Base-by-base conservation (phyloP, 176 grass and related monocot species). In the Puya raimondii region DNA sequence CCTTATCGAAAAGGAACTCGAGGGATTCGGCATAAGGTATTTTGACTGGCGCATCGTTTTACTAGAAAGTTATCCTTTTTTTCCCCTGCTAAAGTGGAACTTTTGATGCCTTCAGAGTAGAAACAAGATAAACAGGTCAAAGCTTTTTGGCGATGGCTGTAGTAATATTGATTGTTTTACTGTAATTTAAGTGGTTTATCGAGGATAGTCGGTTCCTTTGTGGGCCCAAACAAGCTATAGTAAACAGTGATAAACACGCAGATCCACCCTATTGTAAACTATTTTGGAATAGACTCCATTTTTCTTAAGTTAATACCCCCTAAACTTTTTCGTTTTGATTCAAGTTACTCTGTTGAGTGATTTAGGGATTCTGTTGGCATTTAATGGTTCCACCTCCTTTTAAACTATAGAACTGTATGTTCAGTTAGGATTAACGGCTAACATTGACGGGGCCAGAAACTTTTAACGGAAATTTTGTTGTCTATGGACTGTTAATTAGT, bases 1-100 rank as follows among this genome's bases (percentile, higher is more conserved):
- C 54, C 84, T 99, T 51, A 99, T 99, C 69, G 89, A 99, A 70
- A 99, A 99, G 77, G 94, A 93, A 73, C 89, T 99, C 1, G 89
- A 99, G 79, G 94, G 89, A 53, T 99, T 99, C 83, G 94, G 94
- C 59, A 99, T 99, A 72, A 85, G 94, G 94, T 99, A 78, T 69
- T 4, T 53, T 52, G 11, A 10, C 14, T 23, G 51, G 13, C 54
- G 3, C 27, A 29, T 33, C 22, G 10, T 71, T 23, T 15, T 12
- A 63, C 9, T 12, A 16, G 54, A 14, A 64, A 20, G 16, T 9
- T 17, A 11, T 64, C 10, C 20, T 69, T 50, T 69, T 17, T 21
- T 69, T 50, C n/a, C 56, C 21, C 16, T 61, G 56, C 10, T 61
- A 61, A 59, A 6, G 20, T 9, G 16, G 56, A 59, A 7, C 16